Evolutionary conservation across 2,329 filamentous ascomycete species (phyloP), one percentile per base, ranked within the genome.

Genomic region (Escovopsis weberi): DNA sequence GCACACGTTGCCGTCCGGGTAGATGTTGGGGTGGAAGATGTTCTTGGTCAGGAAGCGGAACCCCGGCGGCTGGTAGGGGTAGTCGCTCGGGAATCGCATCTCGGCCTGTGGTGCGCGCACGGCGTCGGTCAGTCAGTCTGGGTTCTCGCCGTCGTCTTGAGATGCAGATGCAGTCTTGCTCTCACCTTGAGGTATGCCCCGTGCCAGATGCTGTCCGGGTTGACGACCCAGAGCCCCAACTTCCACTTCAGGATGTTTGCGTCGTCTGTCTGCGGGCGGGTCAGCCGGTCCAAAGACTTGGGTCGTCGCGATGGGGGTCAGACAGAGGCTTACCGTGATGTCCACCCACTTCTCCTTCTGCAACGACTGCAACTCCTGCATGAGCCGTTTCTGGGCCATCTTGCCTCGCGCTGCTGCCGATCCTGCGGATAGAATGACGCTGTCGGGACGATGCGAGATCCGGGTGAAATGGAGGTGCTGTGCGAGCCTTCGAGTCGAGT

Each of bases 21-120:
- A 96, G 55, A 98, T 80, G 60, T 98, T 98, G 3, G 89, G 89
- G 60, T 98, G 89, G 65, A 78, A 86, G 48, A 96, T 80, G 12
- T 83, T 78, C 32, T 72, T 74, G 19, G 68, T 65, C 15, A 78
- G 60, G 65, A 98, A 96, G 49, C 81, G 80, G 69, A 98, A 96
- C 43, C 81, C 82, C 26, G 89, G 89, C 26, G 89, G 89, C 36
- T 76, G 72, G 66, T 85, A 94, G 0, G 91, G 91, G 62, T 96
- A 98, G 54, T 94, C 88, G 53, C 72, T 68, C 9, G 84, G 80
- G 55, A 98, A 96, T 19, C 72, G 78, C 80, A 98, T 91, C 54
- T 83, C 79, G 43, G 85, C 85, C 70, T 11, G 9, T 2, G n/a
- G 42, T 38, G 19, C 38, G 12, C 35, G 34, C 26, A 7, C 23